Evolutionary conservation across 202 grass and related monocot species (phyloP).

Genomic region (Elaeis oleifera): DNA sequence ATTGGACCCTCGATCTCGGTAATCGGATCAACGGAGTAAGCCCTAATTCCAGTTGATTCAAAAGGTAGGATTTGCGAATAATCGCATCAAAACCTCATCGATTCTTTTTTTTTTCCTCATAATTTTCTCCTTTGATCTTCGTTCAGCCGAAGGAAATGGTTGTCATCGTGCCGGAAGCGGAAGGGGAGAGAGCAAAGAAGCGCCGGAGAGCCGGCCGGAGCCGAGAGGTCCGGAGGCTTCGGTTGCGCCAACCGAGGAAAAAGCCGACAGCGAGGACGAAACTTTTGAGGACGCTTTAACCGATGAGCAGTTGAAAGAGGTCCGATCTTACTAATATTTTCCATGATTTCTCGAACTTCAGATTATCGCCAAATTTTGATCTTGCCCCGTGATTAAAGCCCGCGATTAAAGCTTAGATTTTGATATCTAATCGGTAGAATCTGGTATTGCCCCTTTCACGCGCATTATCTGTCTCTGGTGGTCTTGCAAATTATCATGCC

Average conservation of each 20-base stretch:
- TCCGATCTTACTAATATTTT: constrained; percentile 2
- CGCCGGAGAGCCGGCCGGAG: neutral
- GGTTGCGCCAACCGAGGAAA: constrained; percentile 3
- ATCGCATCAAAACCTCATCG: no score
- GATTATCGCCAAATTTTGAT: neutral
- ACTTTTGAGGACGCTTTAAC: constrained; percentile 91
- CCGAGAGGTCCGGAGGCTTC: constrained; percentile 4
- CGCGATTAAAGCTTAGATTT: neutral
- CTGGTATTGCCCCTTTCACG: no score
- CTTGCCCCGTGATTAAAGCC: constrained; percentile 2
- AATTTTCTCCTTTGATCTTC: no score
- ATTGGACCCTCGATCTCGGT: neutral
- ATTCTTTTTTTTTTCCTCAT: no score
- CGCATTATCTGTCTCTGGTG: no score
- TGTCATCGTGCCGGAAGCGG: constrained; percentile 57
- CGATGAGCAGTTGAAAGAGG: constrained; percentile 81
- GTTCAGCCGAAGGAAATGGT: constrained; percentile 32
- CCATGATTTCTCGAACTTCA: neutral
- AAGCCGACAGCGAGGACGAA: constrained; percentile 25
- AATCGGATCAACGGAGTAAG: no score
- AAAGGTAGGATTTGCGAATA: no score
- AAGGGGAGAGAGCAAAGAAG: constrained; percentile 9
- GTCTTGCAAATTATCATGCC: no score
- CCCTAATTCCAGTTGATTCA: no score
- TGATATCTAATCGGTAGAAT: no score